Base-by-base conservation (phyloP, 1,284 basidiomycete genomes). In the Volvariella volvacea region DNA sequence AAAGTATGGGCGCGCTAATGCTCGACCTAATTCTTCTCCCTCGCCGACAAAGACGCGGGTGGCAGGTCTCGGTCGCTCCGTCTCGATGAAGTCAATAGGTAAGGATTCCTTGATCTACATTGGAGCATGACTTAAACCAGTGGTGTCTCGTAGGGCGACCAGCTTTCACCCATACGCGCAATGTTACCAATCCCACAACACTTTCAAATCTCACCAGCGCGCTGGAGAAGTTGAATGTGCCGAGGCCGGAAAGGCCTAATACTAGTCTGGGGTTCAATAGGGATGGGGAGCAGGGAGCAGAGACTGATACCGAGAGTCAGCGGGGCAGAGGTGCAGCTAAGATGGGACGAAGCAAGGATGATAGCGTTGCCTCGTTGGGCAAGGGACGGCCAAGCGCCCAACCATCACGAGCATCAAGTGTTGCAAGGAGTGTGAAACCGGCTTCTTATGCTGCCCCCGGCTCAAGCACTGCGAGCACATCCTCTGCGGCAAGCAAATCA, bases 251-350 rank as follows among this genome's bases (percentile, higher is more conserved):
- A 17, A 60, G 82, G 34, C 80, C 83, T 1, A 82, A 69, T 45
- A 82, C 80, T 1, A 81, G 77, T 47, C 63, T 84, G 63, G 82
- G 80, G 21, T 83, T 84, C 54, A 73, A 73, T 54, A 55, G 65
- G 43, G 59, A 64, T 39, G 38, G 46, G 8, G 51, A 58, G 44
- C 25, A 28, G 6, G 25, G 25, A 12, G 12, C 12, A 12, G 25
- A 28, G 25, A 28, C 25, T 28, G 25, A 28, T 28, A 28, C 25
- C 22, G 53, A 50, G n/a, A 49, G 49, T 20, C 31, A 51, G 41
- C 44, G 30, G 33, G n/a, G n/a, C 25, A 28, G 25, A 28, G 25
- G 25, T 28, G 25, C 6, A 12, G 25, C 12, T 28, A 28, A 12
- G 6, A 6, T 28, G 25, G 25, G 6, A 28, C 48, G 44, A 22